Conservation (phyloP, 805 yeast species). For the Wickerhamomyces hampshirensis region DNA sequence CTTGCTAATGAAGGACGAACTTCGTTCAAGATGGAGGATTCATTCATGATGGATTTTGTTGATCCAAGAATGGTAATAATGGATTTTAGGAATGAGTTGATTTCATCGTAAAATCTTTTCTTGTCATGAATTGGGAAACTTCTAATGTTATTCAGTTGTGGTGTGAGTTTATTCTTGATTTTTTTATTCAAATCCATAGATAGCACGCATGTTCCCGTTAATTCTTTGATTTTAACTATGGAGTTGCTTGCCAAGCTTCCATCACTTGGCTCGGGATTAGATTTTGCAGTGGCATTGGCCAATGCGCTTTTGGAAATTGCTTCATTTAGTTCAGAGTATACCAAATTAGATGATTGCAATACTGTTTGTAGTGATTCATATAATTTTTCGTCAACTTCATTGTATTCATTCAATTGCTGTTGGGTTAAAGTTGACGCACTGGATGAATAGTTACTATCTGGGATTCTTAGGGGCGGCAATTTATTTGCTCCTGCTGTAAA, state of each 20-base stretch:
- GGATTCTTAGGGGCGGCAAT: conserved; percentile 23
- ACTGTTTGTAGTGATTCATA: conserved; percentile 62
- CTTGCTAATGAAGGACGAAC: conserved; percentile 75
- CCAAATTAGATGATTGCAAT: conserved; percentile 66
- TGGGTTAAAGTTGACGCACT: conserved; percentile 13
- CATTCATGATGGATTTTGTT: conserved; percentile 77
- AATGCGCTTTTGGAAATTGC: conserved; percentile 64
- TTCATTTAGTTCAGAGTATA: conserved; percentile 65
- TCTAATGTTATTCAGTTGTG: conserved; percentile 27
- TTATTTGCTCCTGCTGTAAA: conserved; percentile 10
- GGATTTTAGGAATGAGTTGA: conserved; percentile 75
- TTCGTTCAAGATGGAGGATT: conserved; percentile 73
- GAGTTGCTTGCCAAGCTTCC: conserved; percentile 35
- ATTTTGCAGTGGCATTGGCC: conserved; percentile 39
- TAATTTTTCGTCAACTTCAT: conserved; percentile 61
- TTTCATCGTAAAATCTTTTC: conserved; percentile 76
- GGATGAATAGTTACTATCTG: conserved; percentile 10
- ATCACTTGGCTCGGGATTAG: conserved; percentile 14
- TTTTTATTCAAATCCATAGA: conserved; percentile 80
- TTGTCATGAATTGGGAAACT: conserved; percentile 48
- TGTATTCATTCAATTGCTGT: conserved; percentile 28
- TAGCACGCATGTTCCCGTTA: conserved; percentile 69
- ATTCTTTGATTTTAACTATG: conserved; percentile 65
- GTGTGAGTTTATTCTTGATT: conserved; percentile 46
- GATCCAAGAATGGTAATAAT: conserved; percentile 79